Evolutionary conservation across 345 rosid genomes (phyloP), one percentile per base, ranked within the genome.

Genomic region (Rhodamnia argentea): DNA sequence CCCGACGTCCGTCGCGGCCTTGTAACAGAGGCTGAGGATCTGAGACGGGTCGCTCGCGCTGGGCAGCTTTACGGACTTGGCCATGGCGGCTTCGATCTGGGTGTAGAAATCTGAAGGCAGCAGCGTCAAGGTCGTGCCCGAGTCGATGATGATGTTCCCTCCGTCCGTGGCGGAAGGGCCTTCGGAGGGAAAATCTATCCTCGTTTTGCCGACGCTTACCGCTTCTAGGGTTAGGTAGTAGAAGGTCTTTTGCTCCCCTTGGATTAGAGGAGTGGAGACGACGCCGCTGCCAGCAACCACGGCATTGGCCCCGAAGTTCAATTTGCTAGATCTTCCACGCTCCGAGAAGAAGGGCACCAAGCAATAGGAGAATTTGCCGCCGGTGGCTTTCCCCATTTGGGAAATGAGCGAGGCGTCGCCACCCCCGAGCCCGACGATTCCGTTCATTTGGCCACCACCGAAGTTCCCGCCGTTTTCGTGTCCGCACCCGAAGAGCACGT

Each of bases 201-300:
- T 55, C 12, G 82, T 84, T 1, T 52, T 24, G 29, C 87, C 88
- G 32, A 91, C 85, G 16, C 88, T 90, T n/a, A 90, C 88, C 10
- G 94, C 97, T 85, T 95, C 94, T 3, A 95, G 88, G 0, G 93
- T 94, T 0, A 96, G 53, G 84, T 62, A 90, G 58, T 94, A 96
- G 88, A 86, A 93, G 2, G 95, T 92, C 0, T 89, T 40, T 0
- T 91, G 90, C 15, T 50, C 44, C 85, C 89, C 90, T 1, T 56
- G 11, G 15, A 88, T 37, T 55, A 93, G 83, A 5, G 92, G 94
- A 7, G 95, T 94, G 24, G 93, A 85, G 57, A 89, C 88, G 26
- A 86, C 89, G 1, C 86, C 56, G 3, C 57, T 24, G 5, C 89
- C 90, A 3, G 88, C 51, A 81, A 91, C 85, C 11, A 52, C 26